phyloP scores from a whole-genome alignment of 352 stramenopile species.

The Pythium insidiosum region DNA sequence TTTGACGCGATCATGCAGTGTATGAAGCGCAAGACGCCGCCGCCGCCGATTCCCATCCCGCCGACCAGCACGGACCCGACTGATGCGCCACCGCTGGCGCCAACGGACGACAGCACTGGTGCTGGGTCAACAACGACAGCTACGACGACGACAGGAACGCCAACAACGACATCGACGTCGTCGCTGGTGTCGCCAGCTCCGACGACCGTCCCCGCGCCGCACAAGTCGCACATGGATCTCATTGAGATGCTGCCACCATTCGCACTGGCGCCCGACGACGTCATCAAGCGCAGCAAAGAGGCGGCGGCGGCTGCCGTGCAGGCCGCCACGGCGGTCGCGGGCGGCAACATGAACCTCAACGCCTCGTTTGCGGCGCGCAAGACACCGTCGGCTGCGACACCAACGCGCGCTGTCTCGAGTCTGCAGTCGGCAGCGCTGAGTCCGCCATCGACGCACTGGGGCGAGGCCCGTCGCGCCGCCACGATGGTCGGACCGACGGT shows the following conservation, averaged over 20 bases:
- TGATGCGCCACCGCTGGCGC: too few species aligned
- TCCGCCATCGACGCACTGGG: too few species aligned
- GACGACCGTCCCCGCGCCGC: constrained; percentile 34
- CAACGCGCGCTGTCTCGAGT: too few species aligned
- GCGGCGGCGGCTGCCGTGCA: constrained; percentile 66
- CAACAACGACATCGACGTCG: constrained; percentile 3
- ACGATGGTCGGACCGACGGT: too few species aligned
- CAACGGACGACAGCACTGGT: too few species aligned
- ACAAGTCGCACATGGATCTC: constrained; percentile 79
- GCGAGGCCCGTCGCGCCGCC: too few species aligned
- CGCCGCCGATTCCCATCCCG: constrained; percentile 63
- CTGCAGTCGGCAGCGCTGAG: too few species aligned
- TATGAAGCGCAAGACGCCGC: constrained; percentile 76
- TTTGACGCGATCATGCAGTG: constrained; percentile 83
- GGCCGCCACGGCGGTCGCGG: constrained; percentile 56
- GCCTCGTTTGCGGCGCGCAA: too few species aligned
- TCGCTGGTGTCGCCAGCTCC: constrained; percentile 24
- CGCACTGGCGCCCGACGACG: constrained; percentile 62
- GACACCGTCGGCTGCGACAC: too few species aligned
- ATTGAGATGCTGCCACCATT: constrained; percentile 44
- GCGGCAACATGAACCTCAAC: too few species aligned
- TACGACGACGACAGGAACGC: not conserved
- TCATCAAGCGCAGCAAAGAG: constrained; percentile 84
- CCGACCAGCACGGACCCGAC: constrained; percentile 5
- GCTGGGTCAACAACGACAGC: not conserved